Conservation (phyloP, 208 protist species). For the Leptomonas pyrrhocoris region DNA sequence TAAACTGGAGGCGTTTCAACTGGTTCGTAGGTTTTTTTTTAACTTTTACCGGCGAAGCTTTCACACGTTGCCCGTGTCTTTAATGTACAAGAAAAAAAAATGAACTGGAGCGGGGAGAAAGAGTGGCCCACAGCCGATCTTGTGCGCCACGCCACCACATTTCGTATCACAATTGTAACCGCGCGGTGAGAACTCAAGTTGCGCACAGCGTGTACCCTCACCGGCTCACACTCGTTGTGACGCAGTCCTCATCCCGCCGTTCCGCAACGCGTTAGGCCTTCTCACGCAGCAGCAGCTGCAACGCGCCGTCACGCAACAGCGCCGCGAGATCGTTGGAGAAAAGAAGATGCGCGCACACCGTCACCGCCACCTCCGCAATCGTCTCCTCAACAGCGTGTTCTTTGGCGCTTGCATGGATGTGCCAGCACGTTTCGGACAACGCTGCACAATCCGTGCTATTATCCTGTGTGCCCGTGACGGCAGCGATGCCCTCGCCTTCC, state of each 20-base stretch:
- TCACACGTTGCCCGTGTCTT: no score
- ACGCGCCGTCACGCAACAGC: background rate
- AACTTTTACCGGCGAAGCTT: background rate
- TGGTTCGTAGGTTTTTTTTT: no score
- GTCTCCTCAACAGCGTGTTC: background rate
- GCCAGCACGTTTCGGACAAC: background rate
- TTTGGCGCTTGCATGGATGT: background rate
- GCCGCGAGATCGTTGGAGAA: slow-evolving; percentile 1
- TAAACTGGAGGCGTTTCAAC: no score
- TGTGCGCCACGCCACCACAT: no score
- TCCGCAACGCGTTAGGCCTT: background rate
- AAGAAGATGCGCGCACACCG: slow-evolving; percentile 11
- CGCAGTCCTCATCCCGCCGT: no score
- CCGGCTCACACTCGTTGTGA: no score
- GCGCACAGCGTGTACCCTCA: no score
- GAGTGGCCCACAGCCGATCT: no score
- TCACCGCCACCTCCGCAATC: slow-evolving; percentile 12
- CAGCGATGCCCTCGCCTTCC: background rate
- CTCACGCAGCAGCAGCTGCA: slow-evolving; percentile 2
- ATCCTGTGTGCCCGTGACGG: background rate
- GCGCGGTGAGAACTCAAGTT: no score
- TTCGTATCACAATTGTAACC: no score
- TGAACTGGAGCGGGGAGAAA: no score
- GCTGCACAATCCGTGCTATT: background rate
- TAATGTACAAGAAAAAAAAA: no score